phyloP scores from a whole-genome alignment of 257 asterid genomes.

The Eucommia ulmoides region DNA sequence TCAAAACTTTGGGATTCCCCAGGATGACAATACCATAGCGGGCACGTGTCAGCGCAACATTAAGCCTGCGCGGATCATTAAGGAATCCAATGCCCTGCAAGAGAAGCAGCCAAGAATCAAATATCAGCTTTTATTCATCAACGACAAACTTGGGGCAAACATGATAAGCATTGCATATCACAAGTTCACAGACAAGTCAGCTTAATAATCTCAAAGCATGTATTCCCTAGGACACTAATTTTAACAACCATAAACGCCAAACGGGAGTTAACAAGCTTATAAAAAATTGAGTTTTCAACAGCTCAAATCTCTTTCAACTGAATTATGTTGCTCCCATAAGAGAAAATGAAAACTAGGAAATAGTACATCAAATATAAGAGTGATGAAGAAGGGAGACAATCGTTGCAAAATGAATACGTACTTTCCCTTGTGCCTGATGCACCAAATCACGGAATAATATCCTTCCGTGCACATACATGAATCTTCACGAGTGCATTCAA shows the following conservation, averaged over 20 bases:
- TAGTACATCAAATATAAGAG: background rate
- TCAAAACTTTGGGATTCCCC: conserved; percentile 96
- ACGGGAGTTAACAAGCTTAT: too few relatives aligned
- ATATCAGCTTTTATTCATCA: background rate
- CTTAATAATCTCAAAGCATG: background rate
- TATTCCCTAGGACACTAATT: too few relatives aligned
- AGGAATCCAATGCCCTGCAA: conserved; percentile 93
- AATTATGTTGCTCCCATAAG: background rate
- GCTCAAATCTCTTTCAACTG: background rate
- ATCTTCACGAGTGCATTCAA: too few relatives aligned
- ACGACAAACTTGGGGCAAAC: background rate
- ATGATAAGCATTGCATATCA: background rate
- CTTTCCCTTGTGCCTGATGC: too few relatives aligned
- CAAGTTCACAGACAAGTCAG: background rate
- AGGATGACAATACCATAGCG: conserved; percentile 93
- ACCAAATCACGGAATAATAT: too few relatives aligned
- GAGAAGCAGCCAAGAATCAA: conserved; percentile 1
- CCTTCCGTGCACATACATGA: too few relatives aligned
- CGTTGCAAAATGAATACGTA: too few relatives aligned
- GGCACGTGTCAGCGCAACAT: conserved; percentile 99
- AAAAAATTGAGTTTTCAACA: background rate
- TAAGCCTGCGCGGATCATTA: conserved; percentile 96
- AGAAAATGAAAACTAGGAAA: background rate
- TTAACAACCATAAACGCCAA: too few relatives aligned
- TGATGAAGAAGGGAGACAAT: background rate